Base-by-base conservation (phyloP, 768 basidiomycete species). In the Chalciporus pseudorubinellus region DNA sequence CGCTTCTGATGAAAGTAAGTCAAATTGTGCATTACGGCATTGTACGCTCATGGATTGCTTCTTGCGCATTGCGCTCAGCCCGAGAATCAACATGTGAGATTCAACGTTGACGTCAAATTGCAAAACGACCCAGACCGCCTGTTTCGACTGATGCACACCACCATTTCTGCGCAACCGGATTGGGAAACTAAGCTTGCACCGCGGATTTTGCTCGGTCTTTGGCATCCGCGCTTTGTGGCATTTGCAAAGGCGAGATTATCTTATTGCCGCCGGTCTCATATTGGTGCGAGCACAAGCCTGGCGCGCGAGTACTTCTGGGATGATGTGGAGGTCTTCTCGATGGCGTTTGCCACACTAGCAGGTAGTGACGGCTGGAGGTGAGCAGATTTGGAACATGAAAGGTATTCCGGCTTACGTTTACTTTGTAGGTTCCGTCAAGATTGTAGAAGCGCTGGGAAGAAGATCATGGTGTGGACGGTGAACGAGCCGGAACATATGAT, bases 381-480 rank as follows among this genome's bases (percentile, higher is more conserved):
- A 73, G 65, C 4, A 31, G 10, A 31, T 13, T 31, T 31, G 29
- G 3, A 31, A 31, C 29, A 11, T 31, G 29, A 31, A 31, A 13
- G 29, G 13, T 31, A 31, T 13, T 13, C 20, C 14, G 31, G 22
- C 40, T 51, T 45, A 43, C 56, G 33, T 31, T 43, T 33, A 44
- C 43, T 48, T 28, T 54, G 33, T 59, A 81, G 95, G 74, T 98
- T 99, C 75, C 74, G 85, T 49, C 70, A 75, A 41, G 88, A 94
- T 58, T 94, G 92, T 73, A 84, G 84, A 65, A 74, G 65, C 14
- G 83, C 83, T 1, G 87, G 87, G 18, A 97, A 97, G 78, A 78
- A 78, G 58, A 59, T 98, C 50, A 87, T 95, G 81, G 92, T 93
- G 3, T 98, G 95, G 97, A 99, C 97, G 0, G 95, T 98, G 22